A percentile compares a stretch with the other conserved stretches of the same genome.
These are phyloP conservation scores for Psilocybe azurescens DNA, from an alignment of 768 basidiomycete species.

Conservation along the genomic window DNA sequence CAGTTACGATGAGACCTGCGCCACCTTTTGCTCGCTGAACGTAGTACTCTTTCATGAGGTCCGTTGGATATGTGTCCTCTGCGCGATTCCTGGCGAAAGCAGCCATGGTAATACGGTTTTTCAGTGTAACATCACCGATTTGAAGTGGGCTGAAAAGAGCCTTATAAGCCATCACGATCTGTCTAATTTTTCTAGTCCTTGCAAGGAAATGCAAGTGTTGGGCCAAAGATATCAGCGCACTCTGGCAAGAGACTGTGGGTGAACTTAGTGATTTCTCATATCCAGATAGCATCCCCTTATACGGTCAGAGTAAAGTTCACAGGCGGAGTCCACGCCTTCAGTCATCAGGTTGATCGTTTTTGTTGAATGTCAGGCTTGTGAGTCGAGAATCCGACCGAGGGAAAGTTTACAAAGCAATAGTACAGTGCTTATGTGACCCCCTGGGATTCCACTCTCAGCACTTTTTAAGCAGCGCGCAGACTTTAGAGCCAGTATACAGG, in stretches of 20 bases:
- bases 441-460: background rate
- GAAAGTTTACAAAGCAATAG: background rate
- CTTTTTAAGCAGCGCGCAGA: too few relatives aligned
- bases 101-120: slow-evolving; percentile 46
- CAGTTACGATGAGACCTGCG: slow-evolving; percentile 45
- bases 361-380: background rate
- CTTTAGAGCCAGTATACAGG: too few relatives aligned
- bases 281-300: background rate
- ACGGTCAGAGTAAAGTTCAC: background rate
- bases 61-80: slow-evolving; percentile 39
- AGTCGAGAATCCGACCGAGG: background rate
- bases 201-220: too few relatives aligned
- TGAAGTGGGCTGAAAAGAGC: slow-evolving; percentile 38
- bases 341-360: background rate
- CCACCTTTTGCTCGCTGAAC: slow-evolving; percentile 40
- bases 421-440: background rate
- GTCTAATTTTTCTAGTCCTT: background rate
- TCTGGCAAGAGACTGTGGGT: too few relatives aligned
- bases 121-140: slow-evolving; percentile 39
- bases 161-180: background rate
- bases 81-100: slow-evolving; percentile 48
- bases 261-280: too few relatives aligned
- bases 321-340: background rate
- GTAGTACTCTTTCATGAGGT: slow-evolving; percentile 46
- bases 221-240: too few relatives aligned